phyloP scores from a whole-genome alignment of 495 filamentous ascomycete genomes.

The Aspergillus indologenus region DNA sequence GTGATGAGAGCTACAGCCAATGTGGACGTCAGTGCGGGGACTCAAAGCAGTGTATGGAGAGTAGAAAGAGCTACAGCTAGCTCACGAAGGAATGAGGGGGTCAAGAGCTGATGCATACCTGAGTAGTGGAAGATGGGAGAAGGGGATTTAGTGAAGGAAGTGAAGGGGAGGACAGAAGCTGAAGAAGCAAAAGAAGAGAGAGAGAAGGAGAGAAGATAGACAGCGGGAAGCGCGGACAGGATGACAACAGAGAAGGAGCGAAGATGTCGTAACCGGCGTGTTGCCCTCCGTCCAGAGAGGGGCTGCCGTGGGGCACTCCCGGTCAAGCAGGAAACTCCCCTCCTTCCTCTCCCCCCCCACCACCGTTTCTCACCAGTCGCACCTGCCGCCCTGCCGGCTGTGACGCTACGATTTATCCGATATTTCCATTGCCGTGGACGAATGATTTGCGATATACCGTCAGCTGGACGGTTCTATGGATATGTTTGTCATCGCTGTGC shows the following conservation, averaged over 20 bases:
- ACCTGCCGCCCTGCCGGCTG: not conserved
- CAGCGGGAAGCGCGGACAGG: constrained; percentile 6
- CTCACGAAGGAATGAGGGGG: constrained; percentile 30
- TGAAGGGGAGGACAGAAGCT: constrained; percentile 11
- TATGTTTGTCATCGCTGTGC: not conserved
- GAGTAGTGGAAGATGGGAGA: constrained; percentile 7
- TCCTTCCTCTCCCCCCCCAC: too few species aligned
- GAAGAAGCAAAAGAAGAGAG: constrained; percentile 14
- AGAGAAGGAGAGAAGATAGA: constrained; percentile 14
- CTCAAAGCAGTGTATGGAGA: constrained; percentile 12
- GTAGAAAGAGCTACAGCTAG: constrained; percentile 22
- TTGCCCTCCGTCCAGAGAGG: constrained; percentile 40
- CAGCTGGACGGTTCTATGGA: not conserved
- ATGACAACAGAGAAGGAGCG: constrained; percentile 1
- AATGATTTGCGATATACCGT: not conserved
- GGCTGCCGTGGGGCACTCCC: constrained; percentile 31
- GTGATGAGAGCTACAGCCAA: constrained; percentile 19
- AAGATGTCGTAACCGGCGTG: constrained; percentile 39
- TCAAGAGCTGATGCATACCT: constrained; percentile 3
- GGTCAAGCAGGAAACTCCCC: constrained; percentile 13
- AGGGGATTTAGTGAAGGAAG: not conserved
- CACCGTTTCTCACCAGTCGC: not conserved
- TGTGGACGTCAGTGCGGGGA: not conserved
- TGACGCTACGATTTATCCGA: not conserved
- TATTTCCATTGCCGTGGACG: not conserved